Evolutionary conservation across 192 early-diverging fungal genomes (phyloP), one percentile per base, ranked within the genome.

Genomic region (Allomyces macrogynus): DNA sequence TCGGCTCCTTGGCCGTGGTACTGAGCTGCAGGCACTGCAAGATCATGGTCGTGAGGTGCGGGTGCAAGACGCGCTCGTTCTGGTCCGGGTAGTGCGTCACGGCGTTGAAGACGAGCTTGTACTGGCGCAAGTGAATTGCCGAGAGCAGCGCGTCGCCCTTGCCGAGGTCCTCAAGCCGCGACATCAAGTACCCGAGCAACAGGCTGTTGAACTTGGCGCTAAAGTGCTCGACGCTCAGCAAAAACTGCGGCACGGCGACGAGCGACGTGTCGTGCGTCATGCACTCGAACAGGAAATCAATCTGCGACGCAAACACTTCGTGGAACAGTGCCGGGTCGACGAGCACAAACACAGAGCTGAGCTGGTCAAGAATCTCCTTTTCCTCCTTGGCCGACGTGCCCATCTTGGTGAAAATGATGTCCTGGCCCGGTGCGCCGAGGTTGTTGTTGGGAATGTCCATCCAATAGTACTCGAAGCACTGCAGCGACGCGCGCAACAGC

Each of bases 21-120:
- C 90, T 85, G 4, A 87, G 76, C 62, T 90, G 88, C 68, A 99
- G 84, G 25, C 85, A 89, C 43, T 87, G 82, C 74, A 87, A 86
- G 64, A 99, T 94, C 65, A 99, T 87, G 25, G 84, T 83, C 63
- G 83, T 81, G 5, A 97, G 76, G 67, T 99, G 90, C n/a, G 92
- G 95, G 68, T 92, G 86, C 44, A 98, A 79, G 23, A 98, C 88
- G 3, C 73, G 72, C 72, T 99, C 95, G 72, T 96, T 95, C 20
- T 85, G 79, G 61, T 91, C 86, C 3, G 95, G 97, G 67, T 92
- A 95, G 22, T 88, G 69, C 25, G 86, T 90, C 26, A 97, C 83
- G 40, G 97, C 88, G 84, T 92, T 84, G 69, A 99, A 97, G 0
- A 91, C 84, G 22, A 94, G 70, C 68, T 95, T 95, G 80, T 96